A percentile compares a stretch with the other conserved stretches of the same genome.
These are phyloP conservation scores for Filobasidium wieringae DNA, from an alignment of 768 basidiomycete species.

Conservation along the genomic window DNA sequence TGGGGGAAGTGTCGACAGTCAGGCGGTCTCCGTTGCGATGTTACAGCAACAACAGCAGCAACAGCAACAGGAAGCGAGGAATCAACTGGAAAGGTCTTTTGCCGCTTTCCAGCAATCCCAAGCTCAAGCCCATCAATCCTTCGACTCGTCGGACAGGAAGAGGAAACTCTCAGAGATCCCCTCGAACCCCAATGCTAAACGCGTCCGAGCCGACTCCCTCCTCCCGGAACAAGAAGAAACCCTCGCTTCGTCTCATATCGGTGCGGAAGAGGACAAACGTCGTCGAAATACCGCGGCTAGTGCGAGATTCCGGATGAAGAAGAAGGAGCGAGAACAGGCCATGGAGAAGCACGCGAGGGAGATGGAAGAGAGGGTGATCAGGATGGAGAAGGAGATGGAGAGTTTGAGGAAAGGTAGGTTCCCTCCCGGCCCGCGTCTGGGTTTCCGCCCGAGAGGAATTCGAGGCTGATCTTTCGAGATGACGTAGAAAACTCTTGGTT, in stretches of 20 bases:
- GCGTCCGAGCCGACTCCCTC: too few relatives aligned
- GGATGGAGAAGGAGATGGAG: constrained; percentile 11
- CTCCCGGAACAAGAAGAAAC: too few relatives aligned
- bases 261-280: too few relatives aligned
- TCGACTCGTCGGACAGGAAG: too few relatives aligned
- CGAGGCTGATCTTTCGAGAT: neutral
- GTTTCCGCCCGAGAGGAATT: neutral
- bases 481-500: constrained; percentile 16
- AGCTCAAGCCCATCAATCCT: too few relatives aligned
- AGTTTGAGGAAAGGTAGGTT: constrained; percentile 14
- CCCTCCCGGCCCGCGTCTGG: neutral
- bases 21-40: too few relatives aligned
- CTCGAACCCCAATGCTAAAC: too few relatives aligned
- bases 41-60: neutral
- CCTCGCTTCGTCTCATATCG: too few relatives aligned
- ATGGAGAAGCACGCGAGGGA: constrained; percentile 20
- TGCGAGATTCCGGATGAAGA: constrained; percentile 37
- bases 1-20: too few relatives aligned
- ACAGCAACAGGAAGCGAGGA: neutral
- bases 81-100: too few relatives aligned
- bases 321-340: constrained; percentile 38
- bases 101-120: too few relatives aligned
- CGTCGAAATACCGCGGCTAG: constrained; percentile 37
- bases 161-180: too few relatives aligned
- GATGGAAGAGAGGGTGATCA: constrained; percentile 6